phyloP scores from a whole-genome alignment of 495 filamentous ascomycete species.

The Neurospora africana region DNA sequence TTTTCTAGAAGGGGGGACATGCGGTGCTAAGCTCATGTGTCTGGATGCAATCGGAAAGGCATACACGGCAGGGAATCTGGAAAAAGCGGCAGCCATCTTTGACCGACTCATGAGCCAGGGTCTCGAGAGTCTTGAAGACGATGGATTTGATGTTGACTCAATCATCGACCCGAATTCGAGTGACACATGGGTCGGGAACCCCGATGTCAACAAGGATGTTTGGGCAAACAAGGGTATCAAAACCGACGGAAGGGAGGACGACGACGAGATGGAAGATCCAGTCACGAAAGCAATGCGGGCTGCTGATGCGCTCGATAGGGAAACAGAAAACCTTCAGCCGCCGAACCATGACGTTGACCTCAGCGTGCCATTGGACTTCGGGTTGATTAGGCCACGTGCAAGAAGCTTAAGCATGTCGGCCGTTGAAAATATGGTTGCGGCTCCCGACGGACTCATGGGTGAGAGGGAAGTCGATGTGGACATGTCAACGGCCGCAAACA shows the following conservation, averaged over 20 bases:
- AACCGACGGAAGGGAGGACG: not conserved
- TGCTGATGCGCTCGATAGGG: conserved; percentile 37
- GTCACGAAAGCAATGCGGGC: conserved; percentile 37
- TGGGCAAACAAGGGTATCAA: not conserved
- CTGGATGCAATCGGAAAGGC: conserved; percentile 32
- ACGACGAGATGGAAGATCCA: conserved; percentile 22
- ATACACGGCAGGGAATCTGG: conserved; percentile 29
- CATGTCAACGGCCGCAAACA: not conserved
- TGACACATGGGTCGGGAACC: not conserved
- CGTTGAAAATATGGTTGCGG: conserved; percentile 18
- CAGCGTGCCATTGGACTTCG: conserved; percentile 13
- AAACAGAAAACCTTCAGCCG: conserved; percentile 35
- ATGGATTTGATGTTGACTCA: not conserved
- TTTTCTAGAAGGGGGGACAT: conserved; percentile 41
- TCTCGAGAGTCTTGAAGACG: conserved; percentile 22
- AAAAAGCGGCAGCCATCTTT: conserved; percentile 33
- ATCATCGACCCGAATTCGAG: not conserved
- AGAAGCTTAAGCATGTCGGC: conserved; percentile 28
- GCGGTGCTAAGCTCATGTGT: conserved; percentile 33
- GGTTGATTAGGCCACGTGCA: conserved; percentile 10
- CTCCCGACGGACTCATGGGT: not conserved
- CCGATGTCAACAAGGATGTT: not conserved
- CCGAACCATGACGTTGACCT: conserved; percentile 26
- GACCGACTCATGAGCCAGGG: conserved; percentile 30
- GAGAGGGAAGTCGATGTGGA: not conserved